Conservation (phyloP, 176 grass and related monocot genomes). For the Sorghum bicolor region Sorghum_bicolor_NCBIv3 NC_012873.2:14009501-14010000, state of each 20-base stretch:
- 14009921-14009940: conserved; percentile 8
- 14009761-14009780: too few species aligned
- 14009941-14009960: conserved; percentile 44
- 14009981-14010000: too few species aligned
- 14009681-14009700: background rate
- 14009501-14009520: background rate
- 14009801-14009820: background rate
- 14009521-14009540: conserved; percentile 21
- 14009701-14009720: background rate
- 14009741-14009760: too few species aligned
- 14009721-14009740: conserved; percentile 5
- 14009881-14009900: background rate
- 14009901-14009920: background rate
- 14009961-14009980: conserved; percentile 13
- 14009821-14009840: conserved; percentile 6
- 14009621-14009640: conserved; percentile 18
- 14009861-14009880: background rate
- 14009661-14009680: too few species aligned
- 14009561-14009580: conserved; percentile 27
- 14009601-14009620: background rate
- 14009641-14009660: too few species aligned
- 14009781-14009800: too few species aligned
- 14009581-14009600: background rate
- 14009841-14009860: background rate
- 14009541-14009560: conserved; percentile 3